Conservation (phyloP, 352 stramenopile species). For the Saprolegnia parasitica region DNA sequence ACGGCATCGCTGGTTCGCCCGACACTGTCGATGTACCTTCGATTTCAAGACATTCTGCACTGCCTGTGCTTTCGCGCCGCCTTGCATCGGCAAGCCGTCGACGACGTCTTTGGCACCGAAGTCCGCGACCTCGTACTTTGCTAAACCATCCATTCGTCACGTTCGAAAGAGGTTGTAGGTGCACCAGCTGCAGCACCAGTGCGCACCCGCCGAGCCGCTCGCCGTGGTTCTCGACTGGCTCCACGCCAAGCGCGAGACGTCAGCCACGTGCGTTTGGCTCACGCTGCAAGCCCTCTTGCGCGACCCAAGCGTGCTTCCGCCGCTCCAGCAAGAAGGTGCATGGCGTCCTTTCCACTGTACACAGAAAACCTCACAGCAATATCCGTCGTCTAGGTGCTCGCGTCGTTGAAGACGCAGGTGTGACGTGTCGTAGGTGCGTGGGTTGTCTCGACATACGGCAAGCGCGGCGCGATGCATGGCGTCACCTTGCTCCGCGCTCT, state of each 20-base stretch:
- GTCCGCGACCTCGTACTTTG: conserved; percentile 21
- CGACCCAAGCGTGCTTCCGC: neutral
- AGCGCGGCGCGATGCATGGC: neutral
- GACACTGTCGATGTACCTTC: conserved; percentile 4
- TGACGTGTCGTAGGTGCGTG: neutral
- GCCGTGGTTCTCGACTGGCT: conserved; percentile 19
- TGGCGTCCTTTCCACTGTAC: neutral
- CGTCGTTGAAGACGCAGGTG: neutral
- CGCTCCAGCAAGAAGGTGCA: neutral
- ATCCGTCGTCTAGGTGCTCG: too few species aligned
- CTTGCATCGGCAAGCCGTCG: conserved; percentile 1
- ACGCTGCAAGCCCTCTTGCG: conserved; percentile 7
- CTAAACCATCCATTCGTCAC: neutral
- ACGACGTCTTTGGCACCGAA: conserved; percentile 18
- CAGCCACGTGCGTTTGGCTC: neutral
- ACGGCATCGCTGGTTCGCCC: neutral
- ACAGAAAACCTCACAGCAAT: too few species aligned
- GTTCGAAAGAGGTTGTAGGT: neutral
- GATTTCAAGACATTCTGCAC: neutral
- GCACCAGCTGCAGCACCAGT: conserved; percentile 22
- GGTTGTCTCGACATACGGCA: neutral
- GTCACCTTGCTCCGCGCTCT: neutral
- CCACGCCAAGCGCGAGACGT: conserved; percentile 4
- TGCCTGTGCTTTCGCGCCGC: conserved; percentile 7
- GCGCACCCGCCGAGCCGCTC: neutral